Base-by-base conservation (phyloP, 768 basidiomycete species). In the Pisolithus sp. region DNA sequence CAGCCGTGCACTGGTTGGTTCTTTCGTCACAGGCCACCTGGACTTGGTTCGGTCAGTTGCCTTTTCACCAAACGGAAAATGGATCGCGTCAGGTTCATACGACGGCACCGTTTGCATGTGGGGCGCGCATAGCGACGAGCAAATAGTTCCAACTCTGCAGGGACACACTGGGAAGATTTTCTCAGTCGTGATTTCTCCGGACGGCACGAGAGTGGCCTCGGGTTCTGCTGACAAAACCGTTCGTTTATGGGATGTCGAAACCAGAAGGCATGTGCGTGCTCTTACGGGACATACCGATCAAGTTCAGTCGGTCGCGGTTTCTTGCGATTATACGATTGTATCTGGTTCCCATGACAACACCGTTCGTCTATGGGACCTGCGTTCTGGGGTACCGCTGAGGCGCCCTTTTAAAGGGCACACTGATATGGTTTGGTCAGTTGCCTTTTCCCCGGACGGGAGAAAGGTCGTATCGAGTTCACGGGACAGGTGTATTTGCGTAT, bases 291-390 rank as follows among this genome's bases (percentile, higher is more conserved):
- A 45, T 24, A 45, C 43, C 0, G 13, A 26, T 26, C 2, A 23
- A 30, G 26, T 45, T 12, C 23, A 7, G 10, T 45, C 43, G 28
- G 43, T 45, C n/a, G 24, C 43, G 17, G 24, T 45, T 46, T 48
- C 31, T n/a, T 43, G 13, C 2, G 59, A 65, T 52, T 57, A 55
- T 13, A 50, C 21, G 7, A 39, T 65, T 46, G 61, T 59, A 15
- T 59, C 63, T 1, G 59, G 57, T 5, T 60, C 62, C 5, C 26
- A 48, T 18, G 67, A 67, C 55, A 46, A 36, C 13, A 54, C 49
- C 15, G 37, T 63, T 15, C 48, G 54, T 30, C 8, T 45, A 8
- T 45, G 24, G 24, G 43, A 45, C 12, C 0, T 4, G 23, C 15
- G n/a, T 3, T 17, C 13, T 17, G 26, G 43, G 17, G 9, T 8